Evolutionary conservation across 176 grass and related monocot species (phyloP), one percentile per base, ranked within the genome.

Genomic region (Phyllostachys edulis): DNA sequence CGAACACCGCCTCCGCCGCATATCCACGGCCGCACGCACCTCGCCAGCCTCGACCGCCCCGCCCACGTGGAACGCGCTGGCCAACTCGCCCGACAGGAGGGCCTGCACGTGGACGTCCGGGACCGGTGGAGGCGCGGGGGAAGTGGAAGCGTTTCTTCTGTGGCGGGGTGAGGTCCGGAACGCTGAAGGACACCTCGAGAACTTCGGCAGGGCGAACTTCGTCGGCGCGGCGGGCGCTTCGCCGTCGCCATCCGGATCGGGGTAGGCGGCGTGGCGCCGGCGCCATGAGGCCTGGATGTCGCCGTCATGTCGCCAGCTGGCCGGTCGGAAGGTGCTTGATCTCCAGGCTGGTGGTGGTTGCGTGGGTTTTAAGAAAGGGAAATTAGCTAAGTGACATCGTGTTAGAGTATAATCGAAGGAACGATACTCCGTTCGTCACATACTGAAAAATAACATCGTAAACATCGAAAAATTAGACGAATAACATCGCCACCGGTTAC

Each of bases 191-290:
- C 20, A 63, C 55, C 66, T 95, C 91, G 67, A 98, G 91, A 83
- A 91, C 95, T 44, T 95, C 87, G 56, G 91, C 67, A 98, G 83
- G 36, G 89, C 67, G 15, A 50, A 71, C 23, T 98, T 98, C 96
- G 71, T 95, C 77, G n/a, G 92, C 20, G 91, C 91, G 9, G 93
- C 89, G 46, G 93, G n/a, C 91, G 89, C 17, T 21, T 21, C 45
- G 4, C 96, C 93, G 38, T 80, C 17, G 72, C 93, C 34, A 83
- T 98, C 14, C 82, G 74, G 83, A 98, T 95, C 83, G 93, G 96
- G 24, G 91, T 90, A 0, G 93, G 93, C 13, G 89, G 91, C 2
- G 87, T n/a, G n/a, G n/a, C n/a, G n/a, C n/a, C n/a, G 55, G 0
- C 84, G 82, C 14, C 63, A 78, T n/a, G 85, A 77, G 18, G 61